phyloP scores from a whole-genome alignment of 1,284 basidiomycete species.

The Tilletia horrida region DNA sequence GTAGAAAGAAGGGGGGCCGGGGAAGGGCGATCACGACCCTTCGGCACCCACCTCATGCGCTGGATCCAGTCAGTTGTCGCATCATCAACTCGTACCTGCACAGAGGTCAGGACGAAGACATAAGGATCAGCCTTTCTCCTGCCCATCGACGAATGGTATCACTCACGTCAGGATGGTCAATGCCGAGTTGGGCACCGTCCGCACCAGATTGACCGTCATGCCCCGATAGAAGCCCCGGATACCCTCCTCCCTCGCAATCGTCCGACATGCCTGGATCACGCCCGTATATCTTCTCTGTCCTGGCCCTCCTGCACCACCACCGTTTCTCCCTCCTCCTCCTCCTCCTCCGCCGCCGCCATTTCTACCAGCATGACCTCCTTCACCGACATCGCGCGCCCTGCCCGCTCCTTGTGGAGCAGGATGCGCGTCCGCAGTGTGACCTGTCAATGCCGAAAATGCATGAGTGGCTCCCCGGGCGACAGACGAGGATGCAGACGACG shows the following conservation, averaged over 20 bases:
- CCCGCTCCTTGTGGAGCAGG: too few species aligned
- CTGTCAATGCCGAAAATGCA: not conserved
- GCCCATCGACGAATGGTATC: not conserved
- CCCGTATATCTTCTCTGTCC: conserved; percentile 32
- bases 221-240: conserved; percentile 50
- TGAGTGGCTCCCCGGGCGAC: conserved; percentile 52
- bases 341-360: too few species aligned
- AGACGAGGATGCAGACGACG: conserved; percentile 89
- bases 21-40: too few species aligned
- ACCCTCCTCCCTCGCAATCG: conserved; percentile 43
- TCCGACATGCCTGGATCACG: conserved; percentile 35
- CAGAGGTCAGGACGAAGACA: not conserved
- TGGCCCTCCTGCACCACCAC: too few species aligned
- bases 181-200: conserved; percentile 50
- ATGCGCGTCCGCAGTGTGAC: not conserved
- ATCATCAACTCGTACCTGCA: conserved; percentile 48
- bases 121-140: not conserved
- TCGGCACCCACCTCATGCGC: not conserved
- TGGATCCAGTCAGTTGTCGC: conserved; percentile 34
- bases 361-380: too few species aligned
- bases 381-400: too few species aligned
- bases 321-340: too few species aligned
- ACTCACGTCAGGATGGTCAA: conserved; percentile 49
- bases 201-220: conserved; percentile 50
- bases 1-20: not conserved